These are phyloP conservation scores for Daedalea quercina DNA, from an alignment of 768 basidiomycete genomes.

Conservation along the genomic window DNA sequence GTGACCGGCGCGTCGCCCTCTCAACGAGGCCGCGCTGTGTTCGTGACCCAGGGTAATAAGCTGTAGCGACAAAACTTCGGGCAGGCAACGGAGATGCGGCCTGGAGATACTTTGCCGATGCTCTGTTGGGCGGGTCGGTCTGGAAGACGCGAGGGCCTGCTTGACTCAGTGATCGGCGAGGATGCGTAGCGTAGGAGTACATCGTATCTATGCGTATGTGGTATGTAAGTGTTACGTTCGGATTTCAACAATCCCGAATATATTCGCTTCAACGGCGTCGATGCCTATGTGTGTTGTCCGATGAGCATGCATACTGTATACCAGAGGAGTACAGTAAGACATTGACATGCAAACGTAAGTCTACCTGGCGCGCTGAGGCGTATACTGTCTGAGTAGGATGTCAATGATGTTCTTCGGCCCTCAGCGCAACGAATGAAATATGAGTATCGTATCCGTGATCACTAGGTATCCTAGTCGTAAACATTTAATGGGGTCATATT, in stretches of 20 bases:
- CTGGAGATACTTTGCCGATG: neutral
- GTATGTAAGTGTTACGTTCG: constrained; percentile 34
- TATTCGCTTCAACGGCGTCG: constrained; percentile 18
- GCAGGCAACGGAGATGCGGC: constrained; percentile 3
- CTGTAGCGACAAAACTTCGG: constrained; percentile 35
- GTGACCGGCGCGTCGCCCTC: constrained; percentile 34
- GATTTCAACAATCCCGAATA: constrained; percentile 77
- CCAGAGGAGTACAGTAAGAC: no score
- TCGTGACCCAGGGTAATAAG: constrained; percentile 42
- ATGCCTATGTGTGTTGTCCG: neutral
- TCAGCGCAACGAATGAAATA: no score
- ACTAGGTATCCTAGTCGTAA: no score
- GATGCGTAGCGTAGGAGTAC: neutral
- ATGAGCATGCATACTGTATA: no score
- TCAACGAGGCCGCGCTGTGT: constrained; percentile 12
- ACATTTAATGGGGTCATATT: no score
- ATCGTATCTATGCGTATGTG: constrained; percentile 4
- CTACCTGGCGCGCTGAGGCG: no score
- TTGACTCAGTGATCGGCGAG: neutral
- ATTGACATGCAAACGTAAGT: no score
- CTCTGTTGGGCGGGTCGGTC: constrained; percentile 11
- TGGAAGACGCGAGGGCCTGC: constrained; percentile 3
- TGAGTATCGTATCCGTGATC: no score
- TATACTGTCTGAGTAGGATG: no score
- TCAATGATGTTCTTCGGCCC: no score